Evolutionary conservation across 345 rosid species (phyloP), one percentile per base, ranked within the genome.

Genomic region (Atalantia buxifolia): DNA sequence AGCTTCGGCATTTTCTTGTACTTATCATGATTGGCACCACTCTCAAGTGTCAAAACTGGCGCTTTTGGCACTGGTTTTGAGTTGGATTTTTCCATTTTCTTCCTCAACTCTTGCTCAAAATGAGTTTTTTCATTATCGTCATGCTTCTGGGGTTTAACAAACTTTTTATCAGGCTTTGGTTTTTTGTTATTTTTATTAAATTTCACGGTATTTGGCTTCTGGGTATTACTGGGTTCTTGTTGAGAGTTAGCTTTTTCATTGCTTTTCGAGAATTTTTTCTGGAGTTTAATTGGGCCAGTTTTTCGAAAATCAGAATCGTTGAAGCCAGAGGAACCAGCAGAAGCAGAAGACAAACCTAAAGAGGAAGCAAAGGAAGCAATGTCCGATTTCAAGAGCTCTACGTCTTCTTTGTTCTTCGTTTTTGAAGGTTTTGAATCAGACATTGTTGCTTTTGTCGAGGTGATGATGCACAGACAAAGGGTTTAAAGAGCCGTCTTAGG

Each of bases 351-450:
- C 38, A 95, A 81, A 35, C 99, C 98, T 6, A 96, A 84, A n/a
- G 97, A 85, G 35, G 98, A 91, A 76, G 93, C 92, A 77, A 88
- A 90, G 1, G 97, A 87, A 22, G 97, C 98, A 28, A 96, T 74
- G 35, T 96, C 98, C 9, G 94, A 85, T 72, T 84, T 82, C 77
- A 96, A 86, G 19, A 66, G 74, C 10, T 85, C 88, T 4, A 80
- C 24, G 73, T 82, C 38, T 22, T 81, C 35, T 33, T 76, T 76
- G 33, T 28, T 33, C 45, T 35, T 24, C 38, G 73, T n/a, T 33
- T 56, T 82, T 64, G 84, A 76, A 18, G 85, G 79, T 70, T 88
- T 87, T 70, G 84, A 71, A 18, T 71, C 79, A 30, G 89, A 81
- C 92, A 89, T 87, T 64, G 76, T 71, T 31, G 75, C 55, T 60